Evolutionary conservation across 2,329 filamentous ascomycete species (phyloP).

Genomic region (Cladosporium sp.): DNA sequence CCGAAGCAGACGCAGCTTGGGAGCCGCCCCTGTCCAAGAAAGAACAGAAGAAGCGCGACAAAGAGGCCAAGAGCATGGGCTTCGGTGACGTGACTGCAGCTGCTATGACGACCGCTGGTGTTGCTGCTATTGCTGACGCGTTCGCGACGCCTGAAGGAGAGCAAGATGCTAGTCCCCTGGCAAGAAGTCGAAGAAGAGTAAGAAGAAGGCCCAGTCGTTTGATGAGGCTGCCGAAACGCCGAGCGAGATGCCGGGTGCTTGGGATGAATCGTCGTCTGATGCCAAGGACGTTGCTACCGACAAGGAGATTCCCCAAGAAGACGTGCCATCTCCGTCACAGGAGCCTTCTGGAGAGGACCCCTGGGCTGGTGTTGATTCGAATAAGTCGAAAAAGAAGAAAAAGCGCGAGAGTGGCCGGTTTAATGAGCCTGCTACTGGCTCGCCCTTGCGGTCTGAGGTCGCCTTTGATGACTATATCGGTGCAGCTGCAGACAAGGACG

Average conservation of each 20-base stretch:
- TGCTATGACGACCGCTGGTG: conserved; percentile 24
- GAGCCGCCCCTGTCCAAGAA: conserved; percentile 17
- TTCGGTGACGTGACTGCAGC: conserved; percentile 28
- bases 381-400: conserved; percentile 42
- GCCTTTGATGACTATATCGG: conserved; percentile 33
- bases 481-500: background rate
- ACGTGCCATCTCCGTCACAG: background rate
- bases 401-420: conserved; percentile 42
- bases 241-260: conserved; percentile 26
- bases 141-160: conserved; percentile 19
- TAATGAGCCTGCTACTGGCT: conserved; percentile 38
- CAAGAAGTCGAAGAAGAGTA: conserved; percentile 34
- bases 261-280: conserved; percentile 18
- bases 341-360: conserved; percentile 3
- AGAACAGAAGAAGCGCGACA: conserved; percentile 19
- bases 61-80: conserved; percentile 17
- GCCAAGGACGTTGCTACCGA: conserved; percentile 2
- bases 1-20: conserved; percentile 13
- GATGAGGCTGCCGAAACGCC: background rate
- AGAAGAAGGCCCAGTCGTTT: conserved; percentile 33
- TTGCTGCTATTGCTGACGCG: conserved; percentile 23
- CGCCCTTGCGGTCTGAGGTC: conserved; percentile 42
- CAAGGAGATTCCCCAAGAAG: background rate
- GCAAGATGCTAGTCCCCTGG: conserved; percentile 17
- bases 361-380: conserved; percentile 12